A percentile compares a stretch with the other conserved stretches of the same genome.
phyloP scores from a whole-genome alignment of 2,329 filamentous ascomycete species.

The Cladorrhinum sp. region DNA sequence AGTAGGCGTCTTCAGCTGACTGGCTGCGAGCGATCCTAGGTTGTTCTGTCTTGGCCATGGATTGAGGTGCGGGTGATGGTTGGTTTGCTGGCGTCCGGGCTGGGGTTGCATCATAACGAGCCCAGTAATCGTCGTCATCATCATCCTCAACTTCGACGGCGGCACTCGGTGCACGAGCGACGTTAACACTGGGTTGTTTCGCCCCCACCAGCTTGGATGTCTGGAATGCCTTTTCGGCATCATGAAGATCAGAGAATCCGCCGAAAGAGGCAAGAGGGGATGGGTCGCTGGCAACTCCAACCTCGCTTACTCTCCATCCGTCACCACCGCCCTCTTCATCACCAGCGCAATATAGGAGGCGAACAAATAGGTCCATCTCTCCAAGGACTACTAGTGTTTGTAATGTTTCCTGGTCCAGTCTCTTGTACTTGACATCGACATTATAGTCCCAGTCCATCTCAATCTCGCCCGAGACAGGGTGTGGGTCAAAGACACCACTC shows the following conservation, averaged over 20 bases:
- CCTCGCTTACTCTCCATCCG: conserved; percentile 71
- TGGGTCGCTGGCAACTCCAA: conserved; percentile 57
- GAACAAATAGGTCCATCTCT: conserved; percentile 59
- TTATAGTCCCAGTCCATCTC: conserved; percentile 70
- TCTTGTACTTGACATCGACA: conserved; percentile 59
- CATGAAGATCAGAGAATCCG: conserved; percentile 49
- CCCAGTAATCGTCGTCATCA: conserved; percentile 79
- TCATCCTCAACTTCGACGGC: conserved; percentile 52
- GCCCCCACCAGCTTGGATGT: conserved; percentile 20
- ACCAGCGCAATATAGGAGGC: conserved; percentile 66
- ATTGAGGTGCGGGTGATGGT: conserved; percentile 58
- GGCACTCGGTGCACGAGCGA: conserved; percentile 20
- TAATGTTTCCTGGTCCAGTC: conserved; percentile 73
- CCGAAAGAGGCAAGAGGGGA: conserved; percentile 54
- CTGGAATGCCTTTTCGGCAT: conserved; percentile 58
- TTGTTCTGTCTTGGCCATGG: conserved; percentile 31
- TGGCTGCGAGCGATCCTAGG: conserved; percentile 29
- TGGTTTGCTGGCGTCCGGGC: conserved; percentile 61
- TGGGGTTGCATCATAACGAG: conserved; percentile 70
- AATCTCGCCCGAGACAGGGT: conserved; percentile 76
- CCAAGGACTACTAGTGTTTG: conserved; percentile 62
- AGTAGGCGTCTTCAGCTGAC: conserved; percentile 67
- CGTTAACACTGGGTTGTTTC: conserved; percentile 15
- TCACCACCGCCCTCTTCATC: conserved; percentile 60
- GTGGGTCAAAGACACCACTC: conserved; percentile 68